These are phyloP conservation scores for Linaria vulgaris DNA, from an alignment of 257 asterid genomes.

Conservation along the genomic window DNA sequence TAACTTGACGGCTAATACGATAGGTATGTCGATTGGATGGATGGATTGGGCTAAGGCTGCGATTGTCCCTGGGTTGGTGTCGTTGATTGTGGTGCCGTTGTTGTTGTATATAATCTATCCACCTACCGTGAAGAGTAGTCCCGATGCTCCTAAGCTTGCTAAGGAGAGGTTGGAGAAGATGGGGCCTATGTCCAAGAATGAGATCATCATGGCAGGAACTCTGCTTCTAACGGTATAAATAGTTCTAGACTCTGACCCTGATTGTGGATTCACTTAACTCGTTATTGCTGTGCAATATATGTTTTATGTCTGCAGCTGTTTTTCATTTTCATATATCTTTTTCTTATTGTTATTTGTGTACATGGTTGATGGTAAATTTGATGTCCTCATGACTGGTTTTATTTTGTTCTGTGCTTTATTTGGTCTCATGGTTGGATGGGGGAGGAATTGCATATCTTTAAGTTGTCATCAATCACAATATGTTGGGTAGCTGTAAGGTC, in stretches of 20 bases:
- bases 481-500: no score
- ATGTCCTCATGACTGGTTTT: no score
- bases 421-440: no score
- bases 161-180: slow-evolving; percentile 79
- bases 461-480: no score
- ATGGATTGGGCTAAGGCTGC: slow-evolving; percentile 99
- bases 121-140: slow-evolving; percentile 84
- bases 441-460: no score
- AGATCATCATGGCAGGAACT: slow-evolving; percentile 93
- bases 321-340: not conserved
- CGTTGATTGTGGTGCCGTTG: slow-evolving; percentile 75
- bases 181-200: slow-evolving; percentile 96
- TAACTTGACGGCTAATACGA: slow-evolving; percentile 68
- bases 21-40: slow-evolving; percentile 75
- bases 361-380: not conserved
- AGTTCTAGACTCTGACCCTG: not conserved
- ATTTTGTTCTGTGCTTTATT: no score
- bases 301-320: slow-evolving; percentile 10
- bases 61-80: slow-evolving; percentile 82
- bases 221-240: slow-evolving; percentile 78
- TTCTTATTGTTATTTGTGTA: not conserved
- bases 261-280: not conserved
- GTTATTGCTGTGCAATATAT: no score
- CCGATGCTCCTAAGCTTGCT: slow-evolving; percentile 96
- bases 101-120: slow-evolving; percentile 77